Base-by-base conservation (phyloP, 768 basidiomycete species). In the Sporobolomyces roseus region DNA sequence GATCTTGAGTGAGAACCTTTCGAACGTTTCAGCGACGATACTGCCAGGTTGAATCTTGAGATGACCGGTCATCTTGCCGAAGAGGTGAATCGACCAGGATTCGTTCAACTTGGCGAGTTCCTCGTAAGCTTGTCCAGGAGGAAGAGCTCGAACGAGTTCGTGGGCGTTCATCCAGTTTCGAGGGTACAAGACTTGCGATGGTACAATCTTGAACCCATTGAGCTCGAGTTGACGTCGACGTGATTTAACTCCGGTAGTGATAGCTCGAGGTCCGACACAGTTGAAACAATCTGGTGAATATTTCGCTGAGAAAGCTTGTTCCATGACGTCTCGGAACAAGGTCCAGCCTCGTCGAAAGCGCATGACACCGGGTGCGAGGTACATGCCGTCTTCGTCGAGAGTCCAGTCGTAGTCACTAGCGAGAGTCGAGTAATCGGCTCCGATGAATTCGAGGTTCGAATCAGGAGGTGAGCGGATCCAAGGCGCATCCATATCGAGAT, bases 331-430 rank as follows among this genome's bases (percentile, higher is more conserved):
- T 25, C 45, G 50, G 65, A 73, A 70, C 25, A 73, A 9, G 17
- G 61, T 51, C 72, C 68, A 73, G 3, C 72, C 68, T 8, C 54
- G 54, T 0, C 65, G 55, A 51, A 67, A 59, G 27, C 72, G 65
- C 68, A 73, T 73, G 3, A 64, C 61, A 33, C 59, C 49, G 1
- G 61, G 65, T 1, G 72, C 65, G 52, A 73, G 68, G 61, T 66
- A 67, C 48, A 55, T 55, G 17, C 72, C 72, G 29, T 66, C 63
- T 41, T 73, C 72, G 72, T 74, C 72, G 65, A 70, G 68, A 9
- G 62, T 65, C 68, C 68, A 70, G n/a, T 50, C 53, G 54, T 67
- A 41, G 56, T 70, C 68, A 50, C 32, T 36, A 7, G 66, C 65
- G 21, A 67, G 36, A 25, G 68, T 66, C n/a, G 65, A 53, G 27